phyloP scores from a whole-genome alignment of 129 eudicot species.

The Logfia minima region DNA sequence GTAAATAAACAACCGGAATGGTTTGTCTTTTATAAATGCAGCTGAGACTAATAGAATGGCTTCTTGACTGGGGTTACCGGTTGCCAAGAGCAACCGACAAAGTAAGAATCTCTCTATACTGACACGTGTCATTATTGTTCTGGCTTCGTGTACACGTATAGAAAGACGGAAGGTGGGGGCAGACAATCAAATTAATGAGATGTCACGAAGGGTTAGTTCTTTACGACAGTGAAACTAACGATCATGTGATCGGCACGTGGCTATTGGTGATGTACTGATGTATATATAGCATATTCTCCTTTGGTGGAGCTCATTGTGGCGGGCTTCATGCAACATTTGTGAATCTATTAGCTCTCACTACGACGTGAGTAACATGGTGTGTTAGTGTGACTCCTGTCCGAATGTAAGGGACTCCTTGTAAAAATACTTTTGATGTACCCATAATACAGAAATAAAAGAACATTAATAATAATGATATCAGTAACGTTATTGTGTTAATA shows the following conservation, averaged over 20 bases:
- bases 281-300: slow-evolving; percentile 5
- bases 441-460: too few species aligned
- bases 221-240: slow-evolving; percentile 1
- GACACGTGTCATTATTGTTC: background rate
- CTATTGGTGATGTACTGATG: background rate
- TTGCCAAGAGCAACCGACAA: slow-evolving; percentile 38
- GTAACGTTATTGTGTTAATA: background rate
- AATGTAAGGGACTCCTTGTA: too few species aligned
- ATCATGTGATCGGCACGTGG: slow-evolving; percentile 35
- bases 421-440: too few species aligned
- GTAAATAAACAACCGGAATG: too few species aligned
- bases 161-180: background rate
- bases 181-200: slow-evolving; percentile 22
- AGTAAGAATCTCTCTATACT: background rate
- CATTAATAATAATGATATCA: too few species aligned
- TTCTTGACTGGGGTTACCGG: slow-evolving; percentile 34
- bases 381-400: too few species aligned
- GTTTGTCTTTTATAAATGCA: background rate
- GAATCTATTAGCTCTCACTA: background rate
- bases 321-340: slow-evolving; percentile 12
- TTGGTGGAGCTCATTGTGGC: slow-evolving; percentile 26
- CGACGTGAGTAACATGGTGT: slow-evolving; percentile 14
- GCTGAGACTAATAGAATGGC: slow-evolving; percentile 20
- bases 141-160: slow-evolving; percentile 14
- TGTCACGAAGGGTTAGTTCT: slow-evolving; percentile 9